These are phyloP conservation scores for Sphagnum magellanicum DNA, from an alignment of 228 moss, liverwort and hornwort genomes.

Conservation along the genomic window DNA sequence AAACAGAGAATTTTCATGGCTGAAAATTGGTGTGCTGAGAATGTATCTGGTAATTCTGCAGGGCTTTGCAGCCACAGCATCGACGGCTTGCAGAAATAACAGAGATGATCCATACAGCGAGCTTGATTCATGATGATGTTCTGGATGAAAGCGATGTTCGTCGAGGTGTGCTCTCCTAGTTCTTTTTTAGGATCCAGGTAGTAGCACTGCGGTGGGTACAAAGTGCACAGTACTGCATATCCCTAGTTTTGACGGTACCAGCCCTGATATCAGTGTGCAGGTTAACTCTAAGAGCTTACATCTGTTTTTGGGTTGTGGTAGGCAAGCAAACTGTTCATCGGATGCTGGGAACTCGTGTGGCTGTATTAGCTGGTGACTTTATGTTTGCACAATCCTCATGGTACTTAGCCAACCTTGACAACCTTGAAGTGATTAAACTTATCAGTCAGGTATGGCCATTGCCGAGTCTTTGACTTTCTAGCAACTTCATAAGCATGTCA, in stretches of 20 bases:
- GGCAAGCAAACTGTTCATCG: conserved; percentile 91
- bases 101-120: conserved; percentile 99
- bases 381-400: conserved; percentile 99
- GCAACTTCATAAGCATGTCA: no score
- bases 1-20: no score
- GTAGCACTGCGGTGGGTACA: no score
- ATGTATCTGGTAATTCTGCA: conserved; percentile 10
- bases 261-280: no score
- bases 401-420: conserved; percentile 97
- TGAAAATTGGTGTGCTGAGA: no score
- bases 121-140: conserved; percentile 95
- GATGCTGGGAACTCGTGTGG: conserved; percentile 82
- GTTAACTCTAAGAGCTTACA: no score
- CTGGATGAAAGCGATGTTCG: conserved; percentile 91
- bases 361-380: conserved; percentile 94
- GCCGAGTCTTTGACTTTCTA: no score
- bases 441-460: conserved; percentile 75
- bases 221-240: no score
- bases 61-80: conserved; percentile 77
- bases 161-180: conserved; percentile 37
- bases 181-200: no score
- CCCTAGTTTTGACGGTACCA: no score
- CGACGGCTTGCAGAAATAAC: conserved; percentile 91
- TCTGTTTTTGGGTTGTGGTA: conserved; percentile 14
- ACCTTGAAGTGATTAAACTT: conserved; percentile 96